Evolutionary conservation across 176 grass and related monocot species (phyloP).

Genomic region (Carex scoparia): DNA sequence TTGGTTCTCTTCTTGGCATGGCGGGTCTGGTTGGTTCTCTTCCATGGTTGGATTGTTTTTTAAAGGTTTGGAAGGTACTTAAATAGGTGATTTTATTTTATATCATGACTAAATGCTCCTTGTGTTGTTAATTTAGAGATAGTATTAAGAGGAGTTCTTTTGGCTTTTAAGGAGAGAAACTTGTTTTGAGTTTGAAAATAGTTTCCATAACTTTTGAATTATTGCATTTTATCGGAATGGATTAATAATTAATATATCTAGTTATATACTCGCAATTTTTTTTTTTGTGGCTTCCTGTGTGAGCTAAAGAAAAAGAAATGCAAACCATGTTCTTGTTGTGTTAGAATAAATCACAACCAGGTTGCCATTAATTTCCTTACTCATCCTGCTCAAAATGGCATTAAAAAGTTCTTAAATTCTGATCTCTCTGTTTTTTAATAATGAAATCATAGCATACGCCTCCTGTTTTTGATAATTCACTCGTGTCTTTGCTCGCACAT

Average conservation of each 20-base stretch:
- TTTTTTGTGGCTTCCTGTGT: neutral
- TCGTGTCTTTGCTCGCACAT: too few species aligned
- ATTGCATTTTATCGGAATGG: neutral
- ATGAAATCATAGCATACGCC: neutral
- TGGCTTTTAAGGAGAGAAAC: neutral
- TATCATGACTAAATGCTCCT: neutral
- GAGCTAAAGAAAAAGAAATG: neutral
- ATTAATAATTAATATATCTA: neutral
- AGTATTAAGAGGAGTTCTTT: neutral
- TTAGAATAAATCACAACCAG: neutral
- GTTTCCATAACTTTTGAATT: neutral
- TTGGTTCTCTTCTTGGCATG: neutral
- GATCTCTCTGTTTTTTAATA: neutral
- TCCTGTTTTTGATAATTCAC: too few species aligned
- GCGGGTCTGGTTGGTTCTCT: neutral
- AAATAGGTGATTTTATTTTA: neutral
- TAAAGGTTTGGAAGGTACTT: neutral
- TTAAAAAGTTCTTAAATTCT: neutral
- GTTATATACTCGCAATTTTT: neutral
- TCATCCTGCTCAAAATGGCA: neutral
- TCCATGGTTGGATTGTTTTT: conserved; percentile 7
- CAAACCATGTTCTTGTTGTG: neutral
- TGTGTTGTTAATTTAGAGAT: neutral
- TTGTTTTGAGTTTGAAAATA: neutral
- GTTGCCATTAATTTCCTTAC: neutral